phyloP scores from a whole-genome alignment of 352 stramenopile species.

The Globisporangium recalcitrans region DNA sequence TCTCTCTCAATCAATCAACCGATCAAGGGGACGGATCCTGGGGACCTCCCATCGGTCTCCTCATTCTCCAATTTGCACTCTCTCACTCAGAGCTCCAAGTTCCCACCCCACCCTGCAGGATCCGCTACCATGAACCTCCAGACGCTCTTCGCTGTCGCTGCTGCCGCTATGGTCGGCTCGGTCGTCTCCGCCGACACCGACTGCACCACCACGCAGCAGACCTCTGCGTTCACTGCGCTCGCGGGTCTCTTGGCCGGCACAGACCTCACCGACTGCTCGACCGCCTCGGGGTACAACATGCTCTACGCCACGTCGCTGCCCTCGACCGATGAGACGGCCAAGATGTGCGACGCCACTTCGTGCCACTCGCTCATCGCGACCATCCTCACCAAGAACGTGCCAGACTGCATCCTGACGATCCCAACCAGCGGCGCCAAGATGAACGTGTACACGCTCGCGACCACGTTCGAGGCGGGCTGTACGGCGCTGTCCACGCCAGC shows the following conservation, averaged over 20 bases:
- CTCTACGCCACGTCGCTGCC: conserved; percentile 26
- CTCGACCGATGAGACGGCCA: conserved; percentile 23
- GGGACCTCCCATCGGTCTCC: not conserved
- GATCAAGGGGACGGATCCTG: too few species aligned
- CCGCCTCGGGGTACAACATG: conserved; percentile 32
- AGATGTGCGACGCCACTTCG: conserved; percentile 27
- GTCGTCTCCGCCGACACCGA: conserved; percentile 1
- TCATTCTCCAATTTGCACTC: conserved; percentile 14
- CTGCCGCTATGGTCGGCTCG: conserved; percentile 21
- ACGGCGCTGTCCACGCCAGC: conserved; percentile 15
- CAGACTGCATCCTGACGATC: conserved; percentile 20
- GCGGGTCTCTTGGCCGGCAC: conserved; percentile 16
- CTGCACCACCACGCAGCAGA: conserved; percentile 20
- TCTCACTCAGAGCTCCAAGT: conserved; percentile 13
- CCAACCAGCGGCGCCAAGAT: conserved; percentile 22
- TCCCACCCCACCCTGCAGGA: not conserved
- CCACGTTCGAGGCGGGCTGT: conserved; percentile 48
- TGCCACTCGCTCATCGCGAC: conserved; percentile 34
- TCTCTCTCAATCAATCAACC: too few species aligned
- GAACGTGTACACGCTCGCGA: conserved; percentile 36
- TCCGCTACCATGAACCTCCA: conserved; percentile 6
- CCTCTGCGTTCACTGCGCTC: conserved; percentile 25
- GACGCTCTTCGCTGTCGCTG: conserved; percentile 13
- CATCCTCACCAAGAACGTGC: conserved; percentile 23
- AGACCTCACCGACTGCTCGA: conserved; percentile 21